Evolutionary conservation across 495 filamentous ascomycete species (phyloP).

Genomic region (Penicillium robsamsonii): DNA sequence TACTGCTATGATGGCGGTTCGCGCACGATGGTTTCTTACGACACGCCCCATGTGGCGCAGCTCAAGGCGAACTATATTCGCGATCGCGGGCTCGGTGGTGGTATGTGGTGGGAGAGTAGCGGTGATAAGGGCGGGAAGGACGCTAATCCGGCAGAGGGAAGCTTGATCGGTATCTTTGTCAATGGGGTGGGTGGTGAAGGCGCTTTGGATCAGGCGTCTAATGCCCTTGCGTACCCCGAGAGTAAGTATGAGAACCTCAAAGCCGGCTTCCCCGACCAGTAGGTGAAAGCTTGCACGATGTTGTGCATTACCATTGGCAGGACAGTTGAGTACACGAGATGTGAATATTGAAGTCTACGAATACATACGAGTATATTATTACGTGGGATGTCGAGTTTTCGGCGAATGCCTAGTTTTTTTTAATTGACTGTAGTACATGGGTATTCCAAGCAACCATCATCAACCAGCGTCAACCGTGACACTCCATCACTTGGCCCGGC

Average conservation of each 20-base stretch:
- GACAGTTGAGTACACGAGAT: not conserved
- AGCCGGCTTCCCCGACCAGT: slow-evolving; percentile 38
- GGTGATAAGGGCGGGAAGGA: slow-evolving; percentile 60
- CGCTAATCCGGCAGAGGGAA: slow-evolving; percentile 47
- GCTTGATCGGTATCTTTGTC: slow-evolving; percentile 62
- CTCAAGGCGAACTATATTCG: slow-evolving; percentile 68
- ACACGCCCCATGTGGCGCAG: slow-evolving; percentile 58
- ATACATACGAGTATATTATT: slow-evolving; percentile 11
- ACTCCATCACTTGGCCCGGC: slow-evolving; percentile 22
- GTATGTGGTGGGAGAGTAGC: slow-evolving; percentile 93
- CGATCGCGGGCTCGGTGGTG: slow-evolving; percentile 67
- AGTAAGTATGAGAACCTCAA: slow-evolving; percentile 80
- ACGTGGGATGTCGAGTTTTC: slow-evolving; percentile 12
- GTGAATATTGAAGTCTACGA: not conserved
- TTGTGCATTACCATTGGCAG: not conserved
- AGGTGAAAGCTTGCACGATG: not conserved
- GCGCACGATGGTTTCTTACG: slow-evolving; percentile 73
- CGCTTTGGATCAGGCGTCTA: slow-evolving; percentile 58
- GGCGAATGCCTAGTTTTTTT: slow-evolving; percentile 19
- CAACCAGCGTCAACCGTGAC: slow-evolving; percentile 26
- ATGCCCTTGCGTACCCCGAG: slow-evolving; percentile 68
- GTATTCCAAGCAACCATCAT: slow-evolving; percentile 12
- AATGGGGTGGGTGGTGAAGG: slow-evolving; percentile 46
- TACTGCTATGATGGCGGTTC: slow-evolving; percentile 66
- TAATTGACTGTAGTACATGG: slow-evolving; percentile 23